Conservation (phyloP, 352 stramenopile species). For the Pythium dissimile region DNA sequence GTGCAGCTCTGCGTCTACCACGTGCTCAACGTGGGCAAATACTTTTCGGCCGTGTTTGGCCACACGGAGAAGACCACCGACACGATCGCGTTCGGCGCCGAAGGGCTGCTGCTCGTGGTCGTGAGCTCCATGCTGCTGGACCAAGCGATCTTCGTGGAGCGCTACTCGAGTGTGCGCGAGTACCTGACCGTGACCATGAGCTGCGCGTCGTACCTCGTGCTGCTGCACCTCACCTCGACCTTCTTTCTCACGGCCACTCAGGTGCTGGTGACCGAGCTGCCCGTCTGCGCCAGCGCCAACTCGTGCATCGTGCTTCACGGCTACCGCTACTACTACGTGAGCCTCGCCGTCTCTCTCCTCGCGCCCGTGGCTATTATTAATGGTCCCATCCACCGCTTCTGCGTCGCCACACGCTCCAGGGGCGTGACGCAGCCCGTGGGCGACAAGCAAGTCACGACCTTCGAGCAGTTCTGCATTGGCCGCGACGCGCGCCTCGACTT, state of each 20-base stretch:
- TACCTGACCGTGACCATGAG: conserved; percentile 13
- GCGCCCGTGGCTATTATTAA: conserved; percentile 3
- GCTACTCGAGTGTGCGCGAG: conserved; percentile 22
- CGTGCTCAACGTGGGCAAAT: conserved; percentile 15
- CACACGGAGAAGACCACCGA: conserved; percentile 23
- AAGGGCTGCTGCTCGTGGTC: conserved; percentile 19
- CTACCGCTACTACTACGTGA: conserved; percentile 10
- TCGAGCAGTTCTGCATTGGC: conserved; percentile 18
- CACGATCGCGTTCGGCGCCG: conserved; percentile 20
- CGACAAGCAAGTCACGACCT: conserved; percentile 9
- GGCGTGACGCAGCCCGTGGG: neutral
- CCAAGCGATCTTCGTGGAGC: conserved; percentile 17
- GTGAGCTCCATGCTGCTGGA: conserved; percentile 19
- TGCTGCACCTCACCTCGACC: conserved; percentile 8
- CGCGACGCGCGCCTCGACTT: conserved; percentile 17
- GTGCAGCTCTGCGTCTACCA: conserved; percentile 23
- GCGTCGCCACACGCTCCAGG: neutral
- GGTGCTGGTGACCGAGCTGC: conserved; percentile 15
- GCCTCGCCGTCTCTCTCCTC: conserved; percentile 6
- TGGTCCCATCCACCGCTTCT: neutral
- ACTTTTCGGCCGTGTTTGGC: conserved; percentile 19
- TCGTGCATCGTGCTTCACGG: conserved; percentile 9
- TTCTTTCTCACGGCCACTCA: conserved; percentile 4
- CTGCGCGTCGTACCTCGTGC: neutral
- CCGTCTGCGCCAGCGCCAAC: conserved; percentile 11